Conservation (phyloP, 2,329 filamentous ascomycete genomes). For the Hypoxylon rubiginosum region DNA sequence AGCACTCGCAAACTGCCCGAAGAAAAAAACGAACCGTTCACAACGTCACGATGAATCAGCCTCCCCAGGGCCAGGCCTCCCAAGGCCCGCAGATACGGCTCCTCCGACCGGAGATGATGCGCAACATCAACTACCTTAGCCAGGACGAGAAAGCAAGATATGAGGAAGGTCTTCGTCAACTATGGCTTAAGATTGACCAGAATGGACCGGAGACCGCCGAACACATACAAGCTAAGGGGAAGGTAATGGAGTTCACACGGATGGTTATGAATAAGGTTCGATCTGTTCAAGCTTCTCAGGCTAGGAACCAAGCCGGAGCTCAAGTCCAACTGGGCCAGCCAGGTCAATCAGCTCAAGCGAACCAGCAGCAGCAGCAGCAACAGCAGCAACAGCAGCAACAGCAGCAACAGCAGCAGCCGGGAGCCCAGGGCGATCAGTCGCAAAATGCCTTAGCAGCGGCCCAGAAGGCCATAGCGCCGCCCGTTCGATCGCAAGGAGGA, state of each 20-base stretch:
- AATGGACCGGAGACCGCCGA: conserved; percentile 61
- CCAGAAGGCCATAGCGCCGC: conserved; percentile 36
- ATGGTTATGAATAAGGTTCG: conserved; percentile 67
- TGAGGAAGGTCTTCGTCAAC: conserved; percentile 65
- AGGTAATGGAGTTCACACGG: conserved; percentile 71
- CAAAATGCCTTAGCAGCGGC: conserved; percentile 40
- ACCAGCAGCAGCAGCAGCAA: too few relatives aligned
- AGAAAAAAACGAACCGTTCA: background rate
- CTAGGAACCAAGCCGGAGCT: conserved; percentile 40
- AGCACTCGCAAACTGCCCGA: background rate
- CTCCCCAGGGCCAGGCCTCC: conserved; percentile 38
- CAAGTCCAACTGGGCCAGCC: conserved; percentile 40
- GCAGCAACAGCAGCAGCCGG: conserved; percentile 42
- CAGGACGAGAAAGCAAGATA: conserved; percentile 71
- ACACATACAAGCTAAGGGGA: conserved; percentile 66
- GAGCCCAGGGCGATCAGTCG: conserved; percentile 38
- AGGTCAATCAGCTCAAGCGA: conserved; percentile 13
- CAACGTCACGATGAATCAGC: conserved; percentile 39
- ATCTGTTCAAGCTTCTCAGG: conserved; percentile 54
- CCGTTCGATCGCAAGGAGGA: conserved; percentile 41
- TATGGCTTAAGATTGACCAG: conserved; percentile 67
- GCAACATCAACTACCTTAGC: conserved; percentile 63
- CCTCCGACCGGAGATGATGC: conserved; percentile 65
- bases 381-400: too few relatives aligned
- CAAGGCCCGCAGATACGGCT: conserved; percentile 40